Base-by-base conservation (phyloP, 1,284 basidiomycete genomes). In the Taiwanofungus camphoratus region DNA sequence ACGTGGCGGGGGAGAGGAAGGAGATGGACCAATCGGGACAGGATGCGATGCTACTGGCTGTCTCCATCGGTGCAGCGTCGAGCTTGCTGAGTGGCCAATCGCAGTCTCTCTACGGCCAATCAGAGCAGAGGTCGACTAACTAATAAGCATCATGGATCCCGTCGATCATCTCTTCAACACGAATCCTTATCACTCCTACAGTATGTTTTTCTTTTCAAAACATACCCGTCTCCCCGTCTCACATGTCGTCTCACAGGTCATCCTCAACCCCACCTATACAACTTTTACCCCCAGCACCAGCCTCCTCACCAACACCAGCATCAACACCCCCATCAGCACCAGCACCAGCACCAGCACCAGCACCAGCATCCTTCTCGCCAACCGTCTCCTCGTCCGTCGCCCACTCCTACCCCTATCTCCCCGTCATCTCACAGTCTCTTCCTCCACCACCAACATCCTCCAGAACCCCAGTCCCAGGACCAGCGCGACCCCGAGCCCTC, bases 81-180 rank as follows among this genome's bases (percentile, higher is more conserved):
- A 44, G 45, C 45, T 54, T 52, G 45, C 50, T 52, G 50, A 50
- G 50, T 49, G 51, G 52, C 39, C 47, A 52, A 44, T 39, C 19
- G 43, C 23, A 35, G 38, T 31, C 31, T 44, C 42, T 43, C 38
- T 41, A 40, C 49, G 53, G 45, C 55, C 55, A 57, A 57, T 57
- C 55, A 49, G 41, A 36, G 34, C 29, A 18, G 18, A 23, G 27
- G 19, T 39, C 32, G 45, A 27, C 35, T 34, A 44, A 36, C 49
- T 52, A 52, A 44, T 52, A 48, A 73, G 73, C 66, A 70, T 69
- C 70, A 71, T 73, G 67, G 71, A 75, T 69, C 69, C 68, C 68
- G 75, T 77, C 67, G 74, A 77, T 76, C 76, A 78, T 62, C 71
- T 80, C 66, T 80, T 78, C 70, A 69, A 71, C 56, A 62, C 73